phyloP scores from a whole-genome alignment of 1,139 yeast species.

The Nadsonia starkeyi-henricii region DNA sequence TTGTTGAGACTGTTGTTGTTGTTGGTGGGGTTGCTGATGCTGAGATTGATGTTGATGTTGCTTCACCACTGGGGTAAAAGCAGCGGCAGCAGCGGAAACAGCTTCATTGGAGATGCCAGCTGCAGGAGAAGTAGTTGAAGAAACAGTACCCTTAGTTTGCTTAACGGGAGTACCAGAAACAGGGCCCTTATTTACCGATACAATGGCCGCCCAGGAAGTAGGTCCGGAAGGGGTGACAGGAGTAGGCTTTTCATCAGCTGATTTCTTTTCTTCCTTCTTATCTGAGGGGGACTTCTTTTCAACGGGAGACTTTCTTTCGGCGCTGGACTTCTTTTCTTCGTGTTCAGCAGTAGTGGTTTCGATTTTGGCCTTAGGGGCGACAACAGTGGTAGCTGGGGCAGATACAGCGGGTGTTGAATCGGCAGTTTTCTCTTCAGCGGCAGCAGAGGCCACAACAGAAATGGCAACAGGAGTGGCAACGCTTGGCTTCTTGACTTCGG shows the following conservation, averaged over 20 bases:
- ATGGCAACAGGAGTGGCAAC: slow-evolving; percentile 7
- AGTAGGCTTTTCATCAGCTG: not conserved
- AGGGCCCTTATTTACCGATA: not conserved
- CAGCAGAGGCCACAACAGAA: slow-evolving; percentile 8
- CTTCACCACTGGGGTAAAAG: not conserved
- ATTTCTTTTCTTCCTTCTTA: not conserved
- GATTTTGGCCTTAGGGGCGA: not conserved
- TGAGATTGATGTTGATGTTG: not conserved
- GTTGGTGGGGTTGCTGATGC: not conserved
- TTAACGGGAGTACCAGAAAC: not conserved
- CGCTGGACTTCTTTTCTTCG: not conserved
- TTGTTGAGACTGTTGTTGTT: not conserved
- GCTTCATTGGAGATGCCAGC: not conserved
- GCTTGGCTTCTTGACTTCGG: not conserved
- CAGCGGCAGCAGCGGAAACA: not conserved
- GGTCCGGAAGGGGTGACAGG: not conserved
- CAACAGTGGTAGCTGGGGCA: not conserved
- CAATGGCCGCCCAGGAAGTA: not conserved
- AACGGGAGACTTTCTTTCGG: not conserved
- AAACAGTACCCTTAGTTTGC: not conserved
- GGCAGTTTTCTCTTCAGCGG: slow-evolving; percentile 2
- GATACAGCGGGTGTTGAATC: slow-evolving; percentile 11
- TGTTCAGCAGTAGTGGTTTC: not conserved
- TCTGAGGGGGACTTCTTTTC: not conserved
- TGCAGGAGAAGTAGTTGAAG: not conserved